A percentile compares a stretch with the other conserved stretches of the same genome.
Evolutionary conservation across 2,329 filamentous ascomycete species (phyloP).

Genomic region (Phyllosticta citriasiana): DNA sequence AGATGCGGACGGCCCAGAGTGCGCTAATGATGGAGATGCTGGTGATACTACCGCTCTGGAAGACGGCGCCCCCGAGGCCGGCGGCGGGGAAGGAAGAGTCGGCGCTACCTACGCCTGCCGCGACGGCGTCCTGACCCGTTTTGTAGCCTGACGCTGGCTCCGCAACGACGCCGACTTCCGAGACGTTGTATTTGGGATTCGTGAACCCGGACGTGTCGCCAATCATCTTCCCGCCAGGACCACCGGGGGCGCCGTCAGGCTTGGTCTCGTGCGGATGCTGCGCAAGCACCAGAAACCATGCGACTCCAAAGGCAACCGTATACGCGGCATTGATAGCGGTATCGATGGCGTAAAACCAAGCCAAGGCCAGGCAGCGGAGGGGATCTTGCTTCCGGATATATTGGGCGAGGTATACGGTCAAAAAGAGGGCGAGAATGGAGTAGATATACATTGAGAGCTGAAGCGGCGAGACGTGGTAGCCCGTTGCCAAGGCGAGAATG

Average conservation of each 20-base stretch:
- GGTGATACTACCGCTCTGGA: conserved; percentile 57
- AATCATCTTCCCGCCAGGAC: conserved; percentile 45
- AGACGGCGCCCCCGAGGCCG: conserved; percentile 53
- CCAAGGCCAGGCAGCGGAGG: conserved; percentile 69
- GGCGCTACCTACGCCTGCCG: conserved; percentile 35
- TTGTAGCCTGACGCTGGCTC: conserved; percentile 35
- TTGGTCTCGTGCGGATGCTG: conserved; percentile 39
- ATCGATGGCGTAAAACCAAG: conserved; percentile 79
- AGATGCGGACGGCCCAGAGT: conserved; percentile 67
- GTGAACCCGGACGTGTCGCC: conserved; percentile 57
- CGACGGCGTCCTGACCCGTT: conserved; percentile 44
- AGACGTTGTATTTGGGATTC: conserved; percentile 51
- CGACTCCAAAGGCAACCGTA: conserved; percentile 69
- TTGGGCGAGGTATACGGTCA: conserved; percentile 61
- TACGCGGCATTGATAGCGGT: conserved; percentile 72
- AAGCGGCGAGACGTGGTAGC: conserved; percentile 68
- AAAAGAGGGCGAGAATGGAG: conserved; percentile 60
- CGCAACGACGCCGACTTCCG: conserved; percentile 44
- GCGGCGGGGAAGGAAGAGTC: conserved; percentile 22
- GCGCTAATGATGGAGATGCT: conserved; percentile 67
- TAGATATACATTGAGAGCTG: conserved; percentile 91
- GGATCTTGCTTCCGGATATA: conserved; percentile 72
- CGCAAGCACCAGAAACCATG: conserved; percentile 74
- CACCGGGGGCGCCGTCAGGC: conserved; percentile 26
- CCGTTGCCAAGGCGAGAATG: conserved; percentile 77